phyloP scores from a whole-genome alignment of 352 stramenopile species.

The Pythium grandisporangium region DNA sequence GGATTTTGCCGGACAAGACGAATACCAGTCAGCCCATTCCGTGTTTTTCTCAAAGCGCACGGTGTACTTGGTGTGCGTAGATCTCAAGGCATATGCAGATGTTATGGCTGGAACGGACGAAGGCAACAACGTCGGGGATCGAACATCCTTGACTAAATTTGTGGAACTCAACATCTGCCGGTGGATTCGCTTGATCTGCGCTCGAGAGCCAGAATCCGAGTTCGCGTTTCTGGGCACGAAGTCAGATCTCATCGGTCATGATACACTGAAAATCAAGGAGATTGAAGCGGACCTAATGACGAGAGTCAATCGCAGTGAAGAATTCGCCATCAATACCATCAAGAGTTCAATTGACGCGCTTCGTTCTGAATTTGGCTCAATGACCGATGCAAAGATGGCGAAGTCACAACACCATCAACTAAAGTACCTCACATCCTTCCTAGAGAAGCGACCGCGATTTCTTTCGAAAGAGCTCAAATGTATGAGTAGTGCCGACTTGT shows the following conservation, averaged over 20 bases:
- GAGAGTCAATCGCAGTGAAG: neutral
- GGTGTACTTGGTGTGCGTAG: constrained; percentile 9
- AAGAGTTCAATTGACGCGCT: too few relatives aligned
- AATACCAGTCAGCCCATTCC: constrained; percentile 8
- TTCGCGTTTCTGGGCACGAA: constrained; percentile 12
- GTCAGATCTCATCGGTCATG: neutral
- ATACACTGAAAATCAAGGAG: neutral
- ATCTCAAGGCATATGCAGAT: constrained; percentile 1
- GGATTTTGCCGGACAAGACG: constrained; percentile 10
- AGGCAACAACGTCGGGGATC: neutral
- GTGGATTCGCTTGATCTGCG: constrained; percentile 2
- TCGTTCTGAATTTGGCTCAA: too few relatives aligned
- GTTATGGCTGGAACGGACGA: neutral
- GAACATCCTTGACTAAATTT: constrained; percentile 8
- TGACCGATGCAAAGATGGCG: too few relatives aligned
- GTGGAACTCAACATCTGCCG: constrained; percentile 6
- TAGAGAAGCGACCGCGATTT: neutral
- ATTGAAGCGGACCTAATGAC: neutral
- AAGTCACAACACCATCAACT: too few relatives aligned
- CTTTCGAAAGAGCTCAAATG: neutral
- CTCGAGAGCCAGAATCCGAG: constrained; percentile 1
- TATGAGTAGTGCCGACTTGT: constrained; percentile 3
- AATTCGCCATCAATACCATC: neutral
- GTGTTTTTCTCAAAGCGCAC: constrained; percentile 8
- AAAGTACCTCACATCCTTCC: too few relatives aligned